phyloP scores from a whole-genome alignment of 23 red algal species.

The Gracilaria gracilis region DNA sequence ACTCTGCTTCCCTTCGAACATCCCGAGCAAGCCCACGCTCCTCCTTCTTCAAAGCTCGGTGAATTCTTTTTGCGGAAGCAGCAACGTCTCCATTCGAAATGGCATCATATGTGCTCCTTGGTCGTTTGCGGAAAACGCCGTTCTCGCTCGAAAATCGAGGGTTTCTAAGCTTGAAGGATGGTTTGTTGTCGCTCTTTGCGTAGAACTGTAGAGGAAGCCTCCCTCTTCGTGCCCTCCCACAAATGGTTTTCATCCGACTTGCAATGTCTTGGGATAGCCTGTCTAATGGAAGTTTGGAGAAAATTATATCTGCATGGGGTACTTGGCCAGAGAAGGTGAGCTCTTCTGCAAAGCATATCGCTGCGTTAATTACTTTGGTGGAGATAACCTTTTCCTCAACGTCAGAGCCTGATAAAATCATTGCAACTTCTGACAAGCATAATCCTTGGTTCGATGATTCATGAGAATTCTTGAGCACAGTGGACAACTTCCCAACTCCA shows the following conservation, averaged over 20 bases:
- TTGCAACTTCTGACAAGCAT: conserved; percentile 6
- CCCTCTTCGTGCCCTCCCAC: neutral
- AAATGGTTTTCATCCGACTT: neutral
- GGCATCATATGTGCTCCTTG: conserved; percentile 19
- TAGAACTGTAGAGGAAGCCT: conserved; percentile 46
- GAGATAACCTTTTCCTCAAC: neutral
- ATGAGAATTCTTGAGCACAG: neutral
- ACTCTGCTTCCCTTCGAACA: conserved; percentile 40
- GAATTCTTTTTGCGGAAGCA: conserved; percentile 48
- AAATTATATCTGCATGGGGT: conserved; percentile 48
- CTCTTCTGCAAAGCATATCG: conserved; percentile 15
- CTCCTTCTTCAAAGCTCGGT: conserved; percentile 59
- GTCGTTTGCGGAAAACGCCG: conserved; percentile 56
- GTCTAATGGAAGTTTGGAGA: conserved; percentile 6
- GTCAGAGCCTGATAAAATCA: neutral
- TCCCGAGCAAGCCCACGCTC: conserved; percentile 57
- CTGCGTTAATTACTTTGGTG: conserved; percentile 2
- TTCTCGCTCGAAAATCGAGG: conserved; percentile 48
- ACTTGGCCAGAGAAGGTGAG: conserved; percentile 23
- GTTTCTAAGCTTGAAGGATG: conserved; percentile 33
- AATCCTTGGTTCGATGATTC: neutral
- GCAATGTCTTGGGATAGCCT: neutral
- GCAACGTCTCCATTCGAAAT: conserved; percentile 18
- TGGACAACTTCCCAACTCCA: neutral
- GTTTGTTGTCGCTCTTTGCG: neutral